phyloP scores from a whole-genome alignment of 495 filamentous ascomycete genomes.

The Aspergillus bridgeri region DNA sequence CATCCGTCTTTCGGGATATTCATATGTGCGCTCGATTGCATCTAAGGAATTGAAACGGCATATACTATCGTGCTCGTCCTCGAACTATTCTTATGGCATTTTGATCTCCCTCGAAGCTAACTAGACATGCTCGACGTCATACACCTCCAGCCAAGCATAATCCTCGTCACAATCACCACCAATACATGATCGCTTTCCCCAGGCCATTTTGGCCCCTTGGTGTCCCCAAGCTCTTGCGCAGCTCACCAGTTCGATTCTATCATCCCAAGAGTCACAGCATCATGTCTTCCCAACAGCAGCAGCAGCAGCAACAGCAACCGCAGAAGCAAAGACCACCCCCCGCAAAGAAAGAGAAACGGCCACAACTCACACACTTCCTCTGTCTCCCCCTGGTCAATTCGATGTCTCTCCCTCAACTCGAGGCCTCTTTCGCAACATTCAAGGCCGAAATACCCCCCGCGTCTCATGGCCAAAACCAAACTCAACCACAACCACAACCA shows the following conservation, averaged over 20 bases:
- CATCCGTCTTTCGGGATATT: not conserved
- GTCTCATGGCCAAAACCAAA: constrained; percentile 10
- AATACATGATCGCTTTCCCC: not conserved
- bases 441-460: constrained; percentile 47
- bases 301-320: not conserved
- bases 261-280: not conserved
- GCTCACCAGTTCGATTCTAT: not conserved
- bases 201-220: not conserved
- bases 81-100: not conserved
- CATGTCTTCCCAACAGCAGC: constrained; percentile 8
- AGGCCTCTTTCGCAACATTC: constrained; percentile 58
- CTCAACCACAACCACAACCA: constrained; percentile 17
- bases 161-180: not conserved
- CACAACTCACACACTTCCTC: constrained; percentile 80
- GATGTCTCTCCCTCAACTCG: constrained; percentile 59
- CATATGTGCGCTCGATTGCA: not conserved
- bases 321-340: not conserved
- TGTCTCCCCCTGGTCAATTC: constrained; percentile 73
- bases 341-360: constrained; percentile 25
- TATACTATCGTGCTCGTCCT: not conserved
- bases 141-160: not conserved
- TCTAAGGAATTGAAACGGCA: not conserved
- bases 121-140: not conserved
- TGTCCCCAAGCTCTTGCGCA: not conserved
- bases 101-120: not conserved